Conservation (phyloP, 352 stramenopile genomes). For the Pilasporangium apinafurcum region DNA sequence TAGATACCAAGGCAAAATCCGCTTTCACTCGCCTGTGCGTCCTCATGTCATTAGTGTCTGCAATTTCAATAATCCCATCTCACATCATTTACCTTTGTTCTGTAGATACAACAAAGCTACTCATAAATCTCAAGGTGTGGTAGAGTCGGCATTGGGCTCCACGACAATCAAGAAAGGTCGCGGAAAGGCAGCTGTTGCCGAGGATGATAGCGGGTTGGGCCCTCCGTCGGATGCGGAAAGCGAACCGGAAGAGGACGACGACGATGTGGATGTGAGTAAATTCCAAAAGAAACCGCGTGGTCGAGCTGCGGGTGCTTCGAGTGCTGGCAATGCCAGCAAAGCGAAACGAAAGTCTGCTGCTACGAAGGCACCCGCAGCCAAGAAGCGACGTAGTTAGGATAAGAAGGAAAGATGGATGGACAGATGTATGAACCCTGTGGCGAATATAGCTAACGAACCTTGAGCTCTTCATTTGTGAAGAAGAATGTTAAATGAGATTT, state of each 20-base stretch:
- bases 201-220: conserved; percentile 43
- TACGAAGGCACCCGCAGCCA: conserved; percentile 29
- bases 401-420: too few relatives aligned
- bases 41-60: background rate
- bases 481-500: too few relatives aligned
- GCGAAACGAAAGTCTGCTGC: conserved; percentile 49
- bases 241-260: conserved; percentile 50
- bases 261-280: conserved; percentile 54
- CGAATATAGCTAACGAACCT: too few relatives aligned
- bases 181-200: conserved; percentile 32
- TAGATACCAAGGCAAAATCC: conserved; percentile 89
- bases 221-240: conserved; percentile 65
- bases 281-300: conserved; percentile 76
- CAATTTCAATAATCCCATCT: background rate
- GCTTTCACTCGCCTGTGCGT: conserved; percentile 89
- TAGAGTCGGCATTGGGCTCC: conserved; percentile 68
- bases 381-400: conserved; percentile 50
- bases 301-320: conserved; percentile 10
- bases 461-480: too few relatives aligned
- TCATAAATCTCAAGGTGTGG: conserved; percentile 94
- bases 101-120: conserved; percentile 88
- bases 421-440: too few relatives aligned
- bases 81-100: background rate
- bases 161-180: conserved; percentile 73
- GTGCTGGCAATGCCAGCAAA: conserved; percentile 6